phyloP scores from a whole-genome alignment of 1,139 yeast genomes.

The Saccharomyces hybrid region DNA sequence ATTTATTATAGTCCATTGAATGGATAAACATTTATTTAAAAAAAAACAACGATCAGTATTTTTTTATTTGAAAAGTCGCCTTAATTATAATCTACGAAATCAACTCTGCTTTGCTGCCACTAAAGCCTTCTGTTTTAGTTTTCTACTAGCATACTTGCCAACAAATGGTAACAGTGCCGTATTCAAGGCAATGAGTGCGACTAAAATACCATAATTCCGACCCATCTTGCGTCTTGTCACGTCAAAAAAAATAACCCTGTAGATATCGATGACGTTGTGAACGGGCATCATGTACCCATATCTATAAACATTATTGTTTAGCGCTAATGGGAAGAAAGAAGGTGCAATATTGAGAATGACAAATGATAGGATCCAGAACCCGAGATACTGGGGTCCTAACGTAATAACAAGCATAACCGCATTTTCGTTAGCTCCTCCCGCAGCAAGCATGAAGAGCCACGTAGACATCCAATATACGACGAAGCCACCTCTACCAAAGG shows the following conservation, averaged over 20 bases:
- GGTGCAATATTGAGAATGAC: conserved; percentile 54
- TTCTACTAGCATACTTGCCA: conserved; percentile 29
- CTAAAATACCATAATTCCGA: conserved; percentile 46
- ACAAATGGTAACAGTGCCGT: conserved; percentile 40
- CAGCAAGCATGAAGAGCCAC: conserved; percentile 50
- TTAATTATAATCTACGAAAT: too few relatives aligned
- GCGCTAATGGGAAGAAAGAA: conserved; percentile 51
- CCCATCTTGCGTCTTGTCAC: conserved; percentile 53
- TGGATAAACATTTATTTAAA: conserved; percentile 16
- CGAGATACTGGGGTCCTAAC: conserved; percentile 41
- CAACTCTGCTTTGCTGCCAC: background rate
- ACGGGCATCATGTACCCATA: conserved; percentile 63
- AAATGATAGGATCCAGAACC: conserved; percentile 56
- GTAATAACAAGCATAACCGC: conserved; percentile 42
- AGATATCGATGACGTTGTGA: conserved; percentile 48
- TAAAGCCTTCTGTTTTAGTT: conserved; percentile 2
- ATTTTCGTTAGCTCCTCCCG: conserved; percentile 58
- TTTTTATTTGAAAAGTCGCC: background rate
- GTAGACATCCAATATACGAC: conserved; percentile 56
- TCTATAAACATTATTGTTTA: conserved; percentile 46
- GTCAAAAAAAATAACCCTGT: conserved; percentile 49
- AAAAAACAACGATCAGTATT: background rate
- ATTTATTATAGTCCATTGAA: conserved; percentile 22
- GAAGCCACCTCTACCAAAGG: conserved; percentile 57
- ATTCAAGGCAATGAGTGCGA: conserved; percentile 50